Evolutionary conservation across 352 stramenopile species (phyloP).

Genomic region (Vaucheria bursata): DNA sequence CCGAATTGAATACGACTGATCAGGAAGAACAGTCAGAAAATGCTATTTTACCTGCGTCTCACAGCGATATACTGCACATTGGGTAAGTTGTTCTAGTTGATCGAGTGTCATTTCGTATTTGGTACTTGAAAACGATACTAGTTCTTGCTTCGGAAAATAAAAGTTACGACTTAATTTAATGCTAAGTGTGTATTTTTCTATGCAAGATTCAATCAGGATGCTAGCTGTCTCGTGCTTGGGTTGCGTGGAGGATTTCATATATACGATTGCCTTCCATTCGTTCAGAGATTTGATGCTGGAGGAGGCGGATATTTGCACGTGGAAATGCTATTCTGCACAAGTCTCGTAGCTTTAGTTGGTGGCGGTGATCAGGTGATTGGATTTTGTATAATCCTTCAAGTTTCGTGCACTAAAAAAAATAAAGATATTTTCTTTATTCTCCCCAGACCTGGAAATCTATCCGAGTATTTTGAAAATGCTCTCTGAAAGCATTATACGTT

Average conservation of each 20-base stretch:
- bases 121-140: no score
- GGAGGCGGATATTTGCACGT: constrained; percentile 75
- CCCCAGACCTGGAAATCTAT: not conserved
- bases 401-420: not conserved
- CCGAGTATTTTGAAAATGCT: not conserved
- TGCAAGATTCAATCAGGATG: constrained; percentile 82
- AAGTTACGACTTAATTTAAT: no score
- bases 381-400: not conserved
- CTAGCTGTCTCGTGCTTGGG: constrained; percentile 76
- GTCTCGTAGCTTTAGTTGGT: constrained; percentile 75
- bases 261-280: constrained; percentile 81
- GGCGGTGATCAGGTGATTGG: constrained; percentile 69
- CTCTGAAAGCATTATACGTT: not conserved
- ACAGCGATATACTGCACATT: not conserved
- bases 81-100: not conserved
- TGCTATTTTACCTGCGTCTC: not conserved
- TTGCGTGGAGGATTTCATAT: constrained; percentile 72
- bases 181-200: no score
- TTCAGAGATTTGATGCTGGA: constrained; percentile 69
- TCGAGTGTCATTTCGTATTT: no score
- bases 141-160: no score
- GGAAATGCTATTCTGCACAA: constrained; percentile 85
- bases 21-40: no score
- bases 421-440: not conserved
- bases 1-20: no score